phyloP scores from a whole-genome alignment of 345 rosid genomes.

The Euclidium syriacum region DNA sequence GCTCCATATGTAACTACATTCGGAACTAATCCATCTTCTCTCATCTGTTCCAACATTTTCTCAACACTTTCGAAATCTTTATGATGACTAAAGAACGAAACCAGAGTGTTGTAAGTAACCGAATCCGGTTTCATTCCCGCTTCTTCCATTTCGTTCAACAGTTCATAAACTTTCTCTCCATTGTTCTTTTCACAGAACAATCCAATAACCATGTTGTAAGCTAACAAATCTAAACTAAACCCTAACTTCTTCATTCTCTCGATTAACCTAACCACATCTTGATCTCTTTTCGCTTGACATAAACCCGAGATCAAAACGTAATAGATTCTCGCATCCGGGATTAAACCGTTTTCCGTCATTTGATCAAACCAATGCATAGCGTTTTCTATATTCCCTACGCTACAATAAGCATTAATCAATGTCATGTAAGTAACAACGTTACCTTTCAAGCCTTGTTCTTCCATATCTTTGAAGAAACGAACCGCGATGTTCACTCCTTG shows the following conservation, averaged over 20 bases:
- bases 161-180: conserved; percentile 45
- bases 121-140: conserved; percentile 48
- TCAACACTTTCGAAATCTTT: conserved; percentile 40
- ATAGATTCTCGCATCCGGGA: conserved; percentile 57
- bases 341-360: conserved; percentile 44
- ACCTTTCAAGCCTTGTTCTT: conserved; percentile 44
- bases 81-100: conserved; percentile 43
- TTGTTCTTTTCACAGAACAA: conserved; percentile 57
- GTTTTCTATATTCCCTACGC: conserved; percentile 50
- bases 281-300: conserved; percentile 56
- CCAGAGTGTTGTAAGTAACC: conserved; percentile 58
- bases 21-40: conserved; percentile 43
- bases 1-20: conserved; percentile 56
- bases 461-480: conserved; percentile 47
- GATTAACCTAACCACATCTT: conserved; percentile 40
- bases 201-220: conserved; percentile 60
- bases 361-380: conserved; percentile 52
- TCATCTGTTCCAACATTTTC: conserved; percentile 48
- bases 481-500: conserved; percentile 54
- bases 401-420: conserved; percentile 58
- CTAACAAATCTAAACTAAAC: conserved; percentile 45
- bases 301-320: conserved; percentile 58
- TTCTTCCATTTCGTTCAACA: conserved; percentile 60
- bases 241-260: conserved; percentile 53
- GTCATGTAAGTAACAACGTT: conserved; percentile 47